phyloP scores from a whole-genome alignment of 768 basidiomycete genomes.

The Suillus plorans region DNA sequence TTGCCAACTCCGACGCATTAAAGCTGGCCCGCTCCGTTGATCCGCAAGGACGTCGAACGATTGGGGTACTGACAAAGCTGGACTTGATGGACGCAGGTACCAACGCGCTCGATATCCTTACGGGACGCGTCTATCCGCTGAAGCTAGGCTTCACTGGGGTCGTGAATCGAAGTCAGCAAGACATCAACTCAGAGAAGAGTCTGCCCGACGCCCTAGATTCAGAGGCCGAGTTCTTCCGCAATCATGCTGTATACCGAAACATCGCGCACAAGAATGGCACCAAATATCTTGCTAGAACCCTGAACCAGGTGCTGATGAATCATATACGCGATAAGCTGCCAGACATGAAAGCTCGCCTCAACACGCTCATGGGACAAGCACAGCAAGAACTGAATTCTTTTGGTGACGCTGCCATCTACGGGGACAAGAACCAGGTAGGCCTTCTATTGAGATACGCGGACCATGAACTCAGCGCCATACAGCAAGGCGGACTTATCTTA shows the following conservation, averaged over 20 bases:
- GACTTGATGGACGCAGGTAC: slow-evolving; percentile 99
- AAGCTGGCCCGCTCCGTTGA: slow-evolving; percentile 96
- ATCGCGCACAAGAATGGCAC: slow-evolving; percentile 99
- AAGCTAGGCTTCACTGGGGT: slow-evolving; percentile 98
- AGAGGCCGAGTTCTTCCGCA: slow-evolving; percentile 89
- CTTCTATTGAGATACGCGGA: slow-evolving; percentile 9
- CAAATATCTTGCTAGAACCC: slow-evolving; percentile 85
- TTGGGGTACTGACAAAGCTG: slow-evolving; percentile 95
- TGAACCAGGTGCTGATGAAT: slow-evolving; percentile 95
- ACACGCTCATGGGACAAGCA: slow-evolving; percentile 98
- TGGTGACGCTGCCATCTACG: slow-evolving; percentile 89
- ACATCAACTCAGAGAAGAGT: slow-evolving; percentile 85
- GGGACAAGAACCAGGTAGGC: slow-evolving; percentile 80
- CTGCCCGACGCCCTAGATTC: slow-evolving; percentile 82
- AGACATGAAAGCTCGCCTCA: slow-evolving; percentile 98
- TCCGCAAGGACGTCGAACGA: slow-evolving; percentile 93
- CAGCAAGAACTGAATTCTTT: slow-evolving; percentile 98
- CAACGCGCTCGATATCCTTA: slow-evolving; percentile 93
- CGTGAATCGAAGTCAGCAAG: slow-evolving; percentile 96
- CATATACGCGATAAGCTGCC: slow-evolving; percentile 98
- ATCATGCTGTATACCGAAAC: slow-evolving; percentile 89
- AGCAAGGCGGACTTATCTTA: slow-evolving; percentile 88
- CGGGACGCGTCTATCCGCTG: slow-evolving; percentile 95
- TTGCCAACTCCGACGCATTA: slow-evolving; percentile 97
- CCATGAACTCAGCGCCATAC: slow-evolving; percentile 17